Evolutionary conservation across 2,329 filamentous ascomycete genomes (phyloP), one percentile per base, ranked within the genome.

Genomic region (Colletotrichum echinochloae): DNA sequence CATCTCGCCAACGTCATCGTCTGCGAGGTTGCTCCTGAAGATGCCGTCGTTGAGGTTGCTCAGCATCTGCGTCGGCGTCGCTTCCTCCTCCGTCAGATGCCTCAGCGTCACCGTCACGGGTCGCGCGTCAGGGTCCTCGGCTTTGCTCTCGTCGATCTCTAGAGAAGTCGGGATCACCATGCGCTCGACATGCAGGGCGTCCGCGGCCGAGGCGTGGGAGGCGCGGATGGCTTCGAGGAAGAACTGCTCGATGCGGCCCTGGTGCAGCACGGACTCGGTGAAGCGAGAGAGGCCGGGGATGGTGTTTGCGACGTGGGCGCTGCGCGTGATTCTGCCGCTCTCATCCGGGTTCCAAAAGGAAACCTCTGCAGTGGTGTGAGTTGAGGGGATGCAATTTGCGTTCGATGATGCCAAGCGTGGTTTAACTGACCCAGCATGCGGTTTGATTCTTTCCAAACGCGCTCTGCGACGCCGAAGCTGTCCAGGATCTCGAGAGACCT

Each of bases 241-340:
- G 77, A 90, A 91, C 1, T 85, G 82, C 76, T 94, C 91, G 68
- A 93, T 89, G 1, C 91, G 87, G 3, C 91, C 92, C 79, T 94
- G 92, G 74, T 93, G 91, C 37, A 94, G 78, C 7, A 92, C 88
- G 2, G 89, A 86, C 75, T 93, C 87, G 60, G 88, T 87, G 73
- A 91, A 92, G 8, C 86, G 85, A 33, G 86, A 90, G 60, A 91
- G 82, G 0, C 88, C 89, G 0, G 86, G 84, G 54, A 88, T 87
- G 0, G 87, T 91, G 78, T 93, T 90, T 0, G 87, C 85, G n/a
- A 91, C 88, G 54, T 88, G 85, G 57, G 88, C 89, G 37, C 83
- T 88, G 52, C 90, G 85, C 51, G 81, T 80, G 62, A 94, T 84
- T 0, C 80, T 78, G 1, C 90, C 89, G 48, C 89, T 79, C 41